Conservation (phyloP, 345 rosid species). For the Anastatica hierochuntica region DNA sequence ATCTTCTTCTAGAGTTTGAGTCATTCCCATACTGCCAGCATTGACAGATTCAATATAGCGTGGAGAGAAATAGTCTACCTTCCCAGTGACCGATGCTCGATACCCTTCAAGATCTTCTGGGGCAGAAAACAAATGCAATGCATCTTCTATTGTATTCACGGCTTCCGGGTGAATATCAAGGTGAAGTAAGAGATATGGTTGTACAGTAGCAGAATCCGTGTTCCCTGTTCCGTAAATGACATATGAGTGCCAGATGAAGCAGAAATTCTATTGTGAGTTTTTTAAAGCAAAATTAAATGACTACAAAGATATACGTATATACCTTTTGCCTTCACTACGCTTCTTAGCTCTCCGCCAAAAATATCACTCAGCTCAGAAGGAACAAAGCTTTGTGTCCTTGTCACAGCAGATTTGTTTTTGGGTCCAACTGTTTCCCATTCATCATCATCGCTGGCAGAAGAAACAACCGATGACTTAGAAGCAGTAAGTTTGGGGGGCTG, state of each 20-base stretch:
- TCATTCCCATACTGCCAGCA: too few relatives aligned
- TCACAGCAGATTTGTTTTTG: constrained; percentile 74
- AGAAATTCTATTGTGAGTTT: neutral
- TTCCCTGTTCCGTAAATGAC: constrained; percentile 46
- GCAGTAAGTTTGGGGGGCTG: constrained; percentile 24
- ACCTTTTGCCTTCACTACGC: constrained; percentile 82
- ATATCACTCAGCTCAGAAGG: constrained; percentile 73
- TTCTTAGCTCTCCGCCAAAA: constrained; percentile 79
- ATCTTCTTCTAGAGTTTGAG: too few relatives aligned
- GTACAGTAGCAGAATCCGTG: constrained; percentile 75
- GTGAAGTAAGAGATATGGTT: constrained; percentile 79
- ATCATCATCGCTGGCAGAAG: constrained; percentile 53
- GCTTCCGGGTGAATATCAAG: constrained; percentile 77
- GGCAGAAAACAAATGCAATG: constrained; percentile 64
- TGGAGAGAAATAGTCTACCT: constrained; percentile 39
- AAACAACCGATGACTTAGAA: constrained; percentile 37
- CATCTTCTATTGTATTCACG: constrained; percentile 67
- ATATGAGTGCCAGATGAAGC: constrained; percentile 2
- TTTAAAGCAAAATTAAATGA: neutral
- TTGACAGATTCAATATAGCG: too few relatives aligned
- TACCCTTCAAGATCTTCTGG: too few relatives aligned
- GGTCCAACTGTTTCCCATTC: constrained; percentile 97
- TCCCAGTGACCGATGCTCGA: constrained; percentile 64
- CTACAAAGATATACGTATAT: constrained; percentile 2
- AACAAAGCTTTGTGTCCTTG: constrained; percentile 66